These are phyloP conservation scores for Coriolopsis trogii DNA, from an alignment of 1,284 basidiomycete genomes.

Conservation along the genomic window DNA sequence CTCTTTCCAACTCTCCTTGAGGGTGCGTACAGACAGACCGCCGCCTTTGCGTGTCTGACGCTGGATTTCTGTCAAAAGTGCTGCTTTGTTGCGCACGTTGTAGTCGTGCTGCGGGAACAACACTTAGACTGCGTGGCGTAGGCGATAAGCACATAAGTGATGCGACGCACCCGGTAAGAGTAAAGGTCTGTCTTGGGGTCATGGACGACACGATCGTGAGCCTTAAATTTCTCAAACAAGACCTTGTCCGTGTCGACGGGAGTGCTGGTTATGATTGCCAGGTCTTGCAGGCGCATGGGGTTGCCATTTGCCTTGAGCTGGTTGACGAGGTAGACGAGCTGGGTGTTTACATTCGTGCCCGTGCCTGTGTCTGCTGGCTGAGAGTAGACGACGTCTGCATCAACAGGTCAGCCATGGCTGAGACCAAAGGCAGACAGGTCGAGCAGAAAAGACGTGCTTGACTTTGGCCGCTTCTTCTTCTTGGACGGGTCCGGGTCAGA, in stretches of 20 bases:
- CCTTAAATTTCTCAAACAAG: constrained; percentile 77
- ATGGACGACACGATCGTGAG: constrained; percentile 77
- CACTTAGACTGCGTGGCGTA: constrained; percentile 4
- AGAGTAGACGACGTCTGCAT: constrained; percentile 72
- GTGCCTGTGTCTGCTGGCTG: constrained; percentile 85
- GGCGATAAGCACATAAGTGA: neutral
- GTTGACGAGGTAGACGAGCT: constrained; percentile 83
- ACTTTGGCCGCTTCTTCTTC: constrained; percentile 69
- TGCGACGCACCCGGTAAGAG: constrained; percentile 71
- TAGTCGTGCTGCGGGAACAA: constrained; percentile 71
- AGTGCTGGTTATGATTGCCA: constrained; percentile 78
- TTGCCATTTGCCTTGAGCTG: constrained; percentile 74
- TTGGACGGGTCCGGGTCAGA: constrained; percentile 38
- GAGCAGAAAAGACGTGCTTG: constrained; percentile 49
- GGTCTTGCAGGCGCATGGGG: constrained; percentile 84
- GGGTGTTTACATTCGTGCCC: constrained; percentile 83
- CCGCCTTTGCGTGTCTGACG: constrained; percentile 77
- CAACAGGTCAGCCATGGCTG: constrained; percentile 28
- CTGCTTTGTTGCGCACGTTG: constrained; percentile 81
- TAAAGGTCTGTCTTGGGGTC: constrained; percentile 86
- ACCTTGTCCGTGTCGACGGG: constrained; percentile 74
- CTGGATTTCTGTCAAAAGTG: constrained; percentile 82
- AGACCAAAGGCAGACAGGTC: constrained; percentile 21
- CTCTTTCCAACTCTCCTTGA: constrained; percentile 91
- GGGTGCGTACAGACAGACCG: constrained; percentile 80